These are phyloP conservation scores for Pestalotiopsis sp. DNA, from an alignment of 2,329 filamentous ascomycete genomes.

Conservation along the genomic window DNA sequence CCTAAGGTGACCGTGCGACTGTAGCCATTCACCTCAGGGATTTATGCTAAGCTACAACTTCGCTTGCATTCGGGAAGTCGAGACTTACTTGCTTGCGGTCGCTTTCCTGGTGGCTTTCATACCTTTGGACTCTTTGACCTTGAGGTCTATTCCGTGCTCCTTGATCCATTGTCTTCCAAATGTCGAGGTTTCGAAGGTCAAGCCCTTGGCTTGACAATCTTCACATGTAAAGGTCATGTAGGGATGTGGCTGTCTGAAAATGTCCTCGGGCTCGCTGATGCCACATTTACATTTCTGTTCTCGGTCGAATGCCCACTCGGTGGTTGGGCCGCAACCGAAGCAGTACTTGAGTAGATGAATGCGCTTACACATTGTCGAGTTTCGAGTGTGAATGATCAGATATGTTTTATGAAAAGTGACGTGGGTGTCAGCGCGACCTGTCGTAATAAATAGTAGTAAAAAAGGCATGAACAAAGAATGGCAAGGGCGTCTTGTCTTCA, in stretches of 20 bases:
- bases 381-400: not conserved
- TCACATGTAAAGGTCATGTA: constrained; percentile 3
- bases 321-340: not conserved
- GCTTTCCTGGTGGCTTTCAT: not conserved
- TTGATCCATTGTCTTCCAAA: not conserved
- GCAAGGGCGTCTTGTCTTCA: not conserved
- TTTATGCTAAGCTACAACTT: no score
- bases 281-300: constrained; percentile 5
- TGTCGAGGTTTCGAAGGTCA: not conserved
- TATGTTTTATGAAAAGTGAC: not conserved
- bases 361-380: constrained; percentile 1
- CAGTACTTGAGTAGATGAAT: constrained; percentile 6
- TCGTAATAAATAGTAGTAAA: not conserved
- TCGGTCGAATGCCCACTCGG: constrained; percentile 1
- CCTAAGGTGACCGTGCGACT: no score
- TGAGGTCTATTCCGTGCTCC: not conserved
- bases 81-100: not conserved
- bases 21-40: no score
- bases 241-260: not conserved
- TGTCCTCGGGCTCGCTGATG: not conserved
- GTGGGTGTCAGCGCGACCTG: not conserved
- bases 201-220: not conserved
- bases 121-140: not conserved
- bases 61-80: not conserved
- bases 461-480: not conserved